These are phyloP conservation scores for Salix exigua DNA, from an alignment of 345 rosid species.

Conservation along the genomic window DNA sequence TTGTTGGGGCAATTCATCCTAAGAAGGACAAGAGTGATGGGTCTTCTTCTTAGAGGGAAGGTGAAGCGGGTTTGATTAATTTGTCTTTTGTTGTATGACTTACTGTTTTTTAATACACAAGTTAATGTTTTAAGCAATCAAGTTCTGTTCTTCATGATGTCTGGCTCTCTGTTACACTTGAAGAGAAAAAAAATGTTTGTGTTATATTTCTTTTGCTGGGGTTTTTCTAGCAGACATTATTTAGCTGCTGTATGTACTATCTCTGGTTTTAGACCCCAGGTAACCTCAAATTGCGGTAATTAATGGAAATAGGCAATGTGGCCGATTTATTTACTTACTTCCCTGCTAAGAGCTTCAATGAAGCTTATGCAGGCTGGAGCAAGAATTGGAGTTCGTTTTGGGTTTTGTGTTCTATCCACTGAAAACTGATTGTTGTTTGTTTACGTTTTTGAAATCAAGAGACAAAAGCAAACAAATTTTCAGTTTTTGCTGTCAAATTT, in stretches of 20 bases:
- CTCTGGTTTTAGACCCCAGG: no score
- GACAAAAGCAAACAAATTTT: no score
- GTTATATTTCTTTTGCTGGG: not conserved
- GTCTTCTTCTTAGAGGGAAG: not conserved
- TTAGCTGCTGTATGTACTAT: not conserved
- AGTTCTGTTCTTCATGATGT: no score
- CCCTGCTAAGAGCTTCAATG: not conserved
- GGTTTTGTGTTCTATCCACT: no score
- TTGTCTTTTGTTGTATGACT: not conserved
- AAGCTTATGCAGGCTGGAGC: not conserved
- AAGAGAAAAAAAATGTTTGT: not conserved
- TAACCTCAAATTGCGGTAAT: no score
- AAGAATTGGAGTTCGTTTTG: no score
- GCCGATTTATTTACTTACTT: no score
- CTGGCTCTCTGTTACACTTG: not conserved
- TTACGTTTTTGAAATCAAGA: no score
- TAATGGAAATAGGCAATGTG: no score
- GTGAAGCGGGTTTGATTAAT: not conserved
- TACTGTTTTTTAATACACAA: not conserved
- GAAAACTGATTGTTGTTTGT: no score
- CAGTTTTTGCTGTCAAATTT: no score
- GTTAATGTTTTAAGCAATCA: no score
- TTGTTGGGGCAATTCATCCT: conserved; percentile 34
- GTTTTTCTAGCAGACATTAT: not conserved
- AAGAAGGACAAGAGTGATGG: conserved; percentile 15